phyloP scores from a whole-genome alignment of 345 rosid genomes.

The Eucalyptus caleyi region DNA sequence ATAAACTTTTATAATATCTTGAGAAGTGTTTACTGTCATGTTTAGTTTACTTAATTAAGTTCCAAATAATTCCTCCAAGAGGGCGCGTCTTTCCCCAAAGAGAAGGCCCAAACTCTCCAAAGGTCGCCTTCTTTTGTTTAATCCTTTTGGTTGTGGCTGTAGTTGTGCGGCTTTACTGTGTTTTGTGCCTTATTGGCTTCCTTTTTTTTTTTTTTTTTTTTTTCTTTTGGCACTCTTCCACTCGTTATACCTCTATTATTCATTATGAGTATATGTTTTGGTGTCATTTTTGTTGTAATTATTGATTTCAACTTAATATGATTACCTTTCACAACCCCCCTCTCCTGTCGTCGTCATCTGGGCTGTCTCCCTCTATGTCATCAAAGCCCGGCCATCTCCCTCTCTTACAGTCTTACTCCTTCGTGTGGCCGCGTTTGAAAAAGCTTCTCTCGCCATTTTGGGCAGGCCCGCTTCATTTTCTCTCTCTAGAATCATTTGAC shows the following conservation, averaged over 20 bases:
- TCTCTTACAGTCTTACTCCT: neutral
- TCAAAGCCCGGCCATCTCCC: neutral
- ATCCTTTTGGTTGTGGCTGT: too few species aligned
- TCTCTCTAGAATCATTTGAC: neutral
- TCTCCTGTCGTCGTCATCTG: neutral
- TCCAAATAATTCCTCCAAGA: neutral
- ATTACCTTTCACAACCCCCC: too few species aligned
- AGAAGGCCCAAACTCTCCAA: neutral
- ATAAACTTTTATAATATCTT: neutral
- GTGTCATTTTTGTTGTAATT: too few species aligned
- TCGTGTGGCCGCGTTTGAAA: neutral
- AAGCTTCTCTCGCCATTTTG: neutral
- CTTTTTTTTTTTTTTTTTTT: too few species aligned
- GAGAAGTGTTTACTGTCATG: neutral
- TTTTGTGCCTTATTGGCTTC: too few species aligned
- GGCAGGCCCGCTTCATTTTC: neutral
- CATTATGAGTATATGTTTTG: too few species aligned
- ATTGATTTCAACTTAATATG: too few species aligned
- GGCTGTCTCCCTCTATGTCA: neutral
- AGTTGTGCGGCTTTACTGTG: too few species aligned
- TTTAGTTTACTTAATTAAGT: neutral
- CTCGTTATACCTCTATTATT: fast-evolving
- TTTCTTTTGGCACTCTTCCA: too few species aligned
- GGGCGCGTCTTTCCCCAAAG: neutral
- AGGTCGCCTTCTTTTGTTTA: too few species aligned